Percentiles rank a stretch among this genome's conserved stretches.
phyloP scores from a whole-genome alignment of 805 yeast genomes.

The Saccharomycodes ludwigii region DNA sequence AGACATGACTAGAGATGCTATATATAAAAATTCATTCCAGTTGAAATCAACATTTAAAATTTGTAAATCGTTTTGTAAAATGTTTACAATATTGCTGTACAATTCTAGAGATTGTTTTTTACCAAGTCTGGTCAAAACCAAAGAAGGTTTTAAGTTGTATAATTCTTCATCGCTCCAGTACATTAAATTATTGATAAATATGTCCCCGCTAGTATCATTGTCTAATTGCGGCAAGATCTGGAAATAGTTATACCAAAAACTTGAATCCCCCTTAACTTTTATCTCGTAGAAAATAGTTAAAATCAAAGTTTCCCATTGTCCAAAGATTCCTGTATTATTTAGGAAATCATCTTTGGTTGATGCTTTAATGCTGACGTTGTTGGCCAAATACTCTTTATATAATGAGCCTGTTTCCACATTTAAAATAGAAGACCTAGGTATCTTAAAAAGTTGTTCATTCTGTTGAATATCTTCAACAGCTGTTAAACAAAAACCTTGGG shows the following conservation, averaged over 20 bases:
- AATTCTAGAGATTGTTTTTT: slow-evolving; percentile 48
- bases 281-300: slow-evolving; percentile 54
- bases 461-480: slow-evolving; percentile 48
- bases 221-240: slow-evolving; percentile 46
- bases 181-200: slow-evolving; percentile 52
- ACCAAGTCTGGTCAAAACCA: slow-evolving; percentile 61
- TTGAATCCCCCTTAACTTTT: slow-evolving; percentile 28
- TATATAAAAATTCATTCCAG: slow-evolving; percentile 48
- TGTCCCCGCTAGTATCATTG: slow-evolving; percentile 6
- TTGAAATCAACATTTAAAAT: slow-evolving; percentile 29
- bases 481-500: slow-evolving; percentile 70
- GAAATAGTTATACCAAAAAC: slow-evolving; percentile 63
- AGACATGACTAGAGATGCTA: slow-evolving; percentile 76
- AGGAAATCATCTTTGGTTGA: neutral
- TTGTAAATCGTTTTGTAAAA: slow-evolving; percentile 10
- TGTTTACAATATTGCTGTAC: slow-evolving; percentile 29
- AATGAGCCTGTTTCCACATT: slow-evolving; percentile 48
- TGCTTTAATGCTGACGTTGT: neutral
- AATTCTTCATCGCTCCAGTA: slow-evolving; percentile 66
- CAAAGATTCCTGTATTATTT: slow-evolving; percentile 19
- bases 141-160: slow-evolving; percentile 49
- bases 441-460: slow-evolving; percentile 55
- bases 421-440: slow-evolving; percentile 49
- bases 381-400: slow-evolving; percentile 20
- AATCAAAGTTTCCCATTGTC: slow-evolving; percentile 73